These are phyloP conservation scores for Cinchona pubescens DNA, from an alignment of 257 asterid species.

Conservation along the genomic window DNA sequence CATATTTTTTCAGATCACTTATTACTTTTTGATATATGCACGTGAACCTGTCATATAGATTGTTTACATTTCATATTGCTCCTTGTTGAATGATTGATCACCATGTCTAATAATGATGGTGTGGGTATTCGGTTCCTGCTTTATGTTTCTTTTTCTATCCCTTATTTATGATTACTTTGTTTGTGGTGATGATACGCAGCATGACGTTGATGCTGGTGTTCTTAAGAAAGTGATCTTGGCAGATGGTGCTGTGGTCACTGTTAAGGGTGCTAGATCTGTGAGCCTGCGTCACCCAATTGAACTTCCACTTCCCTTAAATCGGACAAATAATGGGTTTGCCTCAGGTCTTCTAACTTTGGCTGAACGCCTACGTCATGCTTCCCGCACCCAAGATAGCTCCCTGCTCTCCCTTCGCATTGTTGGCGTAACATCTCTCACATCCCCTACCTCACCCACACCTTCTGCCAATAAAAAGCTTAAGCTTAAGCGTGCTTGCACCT, in stretches of 20 bases:
- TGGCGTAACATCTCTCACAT: slow-evolving; percentile 81
- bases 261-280: slow-evolving; percentile 96
- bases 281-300: slow-evolving; percentile 82
- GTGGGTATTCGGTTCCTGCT: neutral
- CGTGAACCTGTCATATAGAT: neutral
- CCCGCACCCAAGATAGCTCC: slow-evolving; percentile 44
- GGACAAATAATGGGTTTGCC: slow-evolving; percentile 56
- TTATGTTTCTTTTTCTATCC: neutral
- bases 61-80: neutral
- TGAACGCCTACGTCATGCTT: slow-evolving; percentile 65
- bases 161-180: slow-evolving; percentile 11
- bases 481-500: slow-evolving; percentile 93
- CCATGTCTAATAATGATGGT: neutral
- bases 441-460: slow-evolving; percentile 65
- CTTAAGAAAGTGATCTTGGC: slow-evolving; percentile 83
- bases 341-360: slow-evolving; percentile 78
- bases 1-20: neutral
- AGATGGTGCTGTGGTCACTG: slow-evolving; percentile 91
- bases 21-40: neutral
- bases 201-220: slow-evolving; percentile 76
- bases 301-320: slow-evolving; percentile 83
- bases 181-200: slow-evolving; percentile 33
- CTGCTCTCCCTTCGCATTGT: slow-evolving; percentile 84
- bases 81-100: neutral
- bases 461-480: slow-evolving; percentile 62